Evolutionary conservation across 345 rosid genomes (phyloP).

Genomic region (Fremontodendron californicum): DNA sequence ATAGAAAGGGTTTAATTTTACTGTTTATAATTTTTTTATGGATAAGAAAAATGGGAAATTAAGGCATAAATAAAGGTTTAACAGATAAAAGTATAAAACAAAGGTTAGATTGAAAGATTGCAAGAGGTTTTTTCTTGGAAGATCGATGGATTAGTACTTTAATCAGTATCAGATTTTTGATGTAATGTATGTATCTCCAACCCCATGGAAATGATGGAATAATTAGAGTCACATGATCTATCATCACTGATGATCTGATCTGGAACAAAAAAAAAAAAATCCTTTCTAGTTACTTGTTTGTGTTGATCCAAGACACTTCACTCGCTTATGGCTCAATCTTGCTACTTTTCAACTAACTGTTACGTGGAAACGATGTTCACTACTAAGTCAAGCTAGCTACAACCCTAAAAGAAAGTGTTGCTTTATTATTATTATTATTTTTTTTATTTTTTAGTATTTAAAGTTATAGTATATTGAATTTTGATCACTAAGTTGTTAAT

Average conservation of each 20-base stretch:
- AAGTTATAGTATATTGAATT: no score
- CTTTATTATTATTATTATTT: no score
- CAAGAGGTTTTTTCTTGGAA: not conserved
- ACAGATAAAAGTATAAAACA: no score
- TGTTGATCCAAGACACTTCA: not conserved
- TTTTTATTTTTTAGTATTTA: no score
- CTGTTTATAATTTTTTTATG: no score
- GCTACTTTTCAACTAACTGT: not conserved
- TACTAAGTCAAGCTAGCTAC: not conserved
- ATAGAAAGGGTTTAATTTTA: no score
- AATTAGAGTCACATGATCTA: not conserved
- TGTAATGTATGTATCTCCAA: not conserved
- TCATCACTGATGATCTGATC: no score
- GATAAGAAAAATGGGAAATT: no score
- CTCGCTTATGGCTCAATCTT: not conserved
- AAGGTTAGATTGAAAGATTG: not conserved
- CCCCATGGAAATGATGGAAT: no score
- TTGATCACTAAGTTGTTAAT: no score
- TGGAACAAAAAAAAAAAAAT: not conserved
- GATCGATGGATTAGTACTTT: slow-evolving; percentile 9
- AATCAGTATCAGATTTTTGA: not conserved
- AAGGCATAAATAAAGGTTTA: no score
- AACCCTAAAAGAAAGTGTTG: no score
- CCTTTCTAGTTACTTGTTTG: not conserved
- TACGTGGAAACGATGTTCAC: not conserved